Conservation (phyloP, 163 green algal species). For the Chloromonas sp. region DNA sequence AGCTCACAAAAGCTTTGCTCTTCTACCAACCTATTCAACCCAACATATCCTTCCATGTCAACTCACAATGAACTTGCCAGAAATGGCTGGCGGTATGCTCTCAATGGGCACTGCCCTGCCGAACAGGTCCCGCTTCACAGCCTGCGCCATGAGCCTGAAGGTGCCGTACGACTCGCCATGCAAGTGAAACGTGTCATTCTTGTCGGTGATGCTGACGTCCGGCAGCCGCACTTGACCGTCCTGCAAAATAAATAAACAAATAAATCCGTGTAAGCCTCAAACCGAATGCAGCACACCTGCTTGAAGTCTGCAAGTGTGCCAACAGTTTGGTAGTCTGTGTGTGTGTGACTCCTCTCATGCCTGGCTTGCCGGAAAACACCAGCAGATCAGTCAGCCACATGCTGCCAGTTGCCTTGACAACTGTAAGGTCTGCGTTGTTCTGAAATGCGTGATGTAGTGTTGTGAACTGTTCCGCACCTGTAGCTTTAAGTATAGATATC, state of each 20-base stretch:
- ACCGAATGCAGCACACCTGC: neutral
- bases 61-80: conserved; percentile 57
- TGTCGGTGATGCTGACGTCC: conserved; percentile 50
- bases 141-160: conserved; percentile 55
- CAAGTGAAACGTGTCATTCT: conserved; percentile 63
- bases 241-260: conserved; percentile 11
- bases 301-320: neutral
- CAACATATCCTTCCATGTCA: neutral
- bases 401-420: neutral
- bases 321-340: too few species aligned
- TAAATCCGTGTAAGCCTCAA: neutral
- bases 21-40: neutral
- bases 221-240: conserved; percentile 38
- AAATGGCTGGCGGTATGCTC: conserved; percentile 45
- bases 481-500: conserved; percentile 16
- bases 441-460: neutral
- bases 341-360: too few species aligned
- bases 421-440: too few species aligned
- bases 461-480: neutral
- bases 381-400: neutral
- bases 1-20: neutral
- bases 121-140: conserved; percentile 30
- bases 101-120: conserved; percentile 26
- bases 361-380: too few species aligned
- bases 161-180: conserved; percentile 42